Evolutionary conservation across 2,329 filamentous ascomycete species (phyloP), one percentile per base, ranked within the genome.

Genomic region (Microcyclospora tardicrescens): DNA sequence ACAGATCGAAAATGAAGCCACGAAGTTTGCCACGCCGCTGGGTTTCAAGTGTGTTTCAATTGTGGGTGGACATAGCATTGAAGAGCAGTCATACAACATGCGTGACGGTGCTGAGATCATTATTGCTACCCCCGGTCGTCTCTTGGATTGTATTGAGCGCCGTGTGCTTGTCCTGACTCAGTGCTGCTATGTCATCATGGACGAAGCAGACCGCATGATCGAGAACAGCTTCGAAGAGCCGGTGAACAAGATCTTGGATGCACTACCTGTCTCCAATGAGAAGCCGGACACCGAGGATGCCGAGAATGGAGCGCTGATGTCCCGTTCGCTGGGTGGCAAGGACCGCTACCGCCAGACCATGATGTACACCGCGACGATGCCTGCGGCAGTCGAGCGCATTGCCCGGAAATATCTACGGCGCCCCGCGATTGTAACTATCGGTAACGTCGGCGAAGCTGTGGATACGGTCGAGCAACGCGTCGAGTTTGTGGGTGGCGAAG

Each of bases 311-410:
- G 68, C 73, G 40, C 77, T 80, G n/a, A 96, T 96, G 89, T 80
- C 78, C 51, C 73, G 76, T 41, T 81, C 82, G 52, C 65, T 93
- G 2, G 79, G 79, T 38, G 77, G 77, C 13, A 77, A 77, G 49
- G 81, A 86, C 53, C 74, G 82, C 15, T 96, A 96, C 65, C 73
- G 91, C 42, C 89, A 98, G 62, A 98, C 91, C 0, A 98, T 98
- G 91, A 98, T 98, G 91, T 98, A 96, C 75, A 96, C 91, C 48
- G 91, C 91, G 38, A 98, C 91, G 19, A 98, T 98, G 91, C 87
- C 91, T 2, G 67, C 83, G 0, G 77, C 83, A 0, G 84, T 98
- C 12, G 91, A 98, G 59, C 83, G 84, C 45, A 96, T 98, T 47
- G 91, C 91, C n/a, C 81, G 87, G 53, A 94, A 94, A 59, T 98